Conservation (phyloP, 1,139 yeast species). For the Kodamaea arcana region DNA sequence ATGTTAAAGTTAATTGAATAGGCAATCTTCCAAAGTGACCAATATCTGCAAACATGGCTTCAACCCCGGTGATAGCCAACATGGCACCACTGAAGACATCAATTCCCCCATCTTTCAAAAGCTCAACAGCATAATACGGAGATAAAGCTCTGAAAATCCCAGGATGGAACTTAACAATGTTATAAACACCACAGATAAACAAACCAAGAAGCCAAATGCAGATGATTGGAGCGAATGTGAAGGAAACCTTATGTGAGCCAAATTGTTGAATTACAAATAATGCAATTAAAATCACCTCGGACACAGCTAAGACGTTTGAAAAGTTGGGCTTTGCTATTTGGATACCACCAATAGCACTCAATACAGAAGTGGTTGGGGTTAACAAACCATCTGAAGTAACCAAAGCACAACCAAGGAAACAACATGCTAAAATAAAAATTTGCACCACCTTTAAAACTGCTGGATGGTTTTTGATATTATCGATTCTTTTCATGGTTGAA, state of each 20-base stretch:
- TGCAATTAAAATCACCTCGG: constrained; percentile 43
- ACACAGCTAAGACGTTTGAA: constrained; percentile 41
- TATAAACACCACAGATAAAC: constrained; percentile 43
- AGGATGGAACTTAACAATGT: constrained; percentile 40
- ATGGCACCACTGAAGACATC: constrained; percentile 49
- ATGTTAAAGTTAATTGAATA: constrained; percentile 42
- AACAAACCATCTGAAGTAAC: constrained; percentile 57
- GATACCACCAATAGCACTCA: constrained; percentile 49
- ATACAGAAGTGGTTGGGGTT: constrained; percentile 60
- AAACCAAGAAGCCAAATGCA: constrained; percentile 47
- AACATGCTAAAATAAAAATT: constrained; percentile 30
- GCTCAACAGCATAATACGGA: constrained; percentile 47
- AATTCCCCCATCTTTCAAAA: constrained; percentile 36
- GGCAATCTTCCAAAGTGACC: constrained; percentile 53
- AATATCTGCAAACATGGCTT: constrained; percentile 62
- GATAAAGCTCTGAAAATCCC: constrained; percentile 44
- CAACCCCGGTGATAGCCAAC: constrained; percentile 57
- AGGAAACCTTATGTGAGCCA: constrained; percentile 41
- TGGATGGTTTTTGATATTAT: constrained; percentile 21
- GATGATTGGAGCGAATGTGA: constrained; percentile 52
- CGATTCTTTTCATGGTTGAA: constrained; percentile 11
- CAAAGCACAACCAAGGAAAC: constrained; percentile 53
- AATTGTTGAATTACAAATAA: constrained; percentile 44
- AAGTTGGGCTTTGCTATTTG: constrained; percentile 43
- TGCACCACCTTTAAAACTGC: constrained; percentile 25